Evolutionary conservation across 371 early-diverging fungal genomes (phyloP).

Genomic region (Globomyces sp.): DNA sequence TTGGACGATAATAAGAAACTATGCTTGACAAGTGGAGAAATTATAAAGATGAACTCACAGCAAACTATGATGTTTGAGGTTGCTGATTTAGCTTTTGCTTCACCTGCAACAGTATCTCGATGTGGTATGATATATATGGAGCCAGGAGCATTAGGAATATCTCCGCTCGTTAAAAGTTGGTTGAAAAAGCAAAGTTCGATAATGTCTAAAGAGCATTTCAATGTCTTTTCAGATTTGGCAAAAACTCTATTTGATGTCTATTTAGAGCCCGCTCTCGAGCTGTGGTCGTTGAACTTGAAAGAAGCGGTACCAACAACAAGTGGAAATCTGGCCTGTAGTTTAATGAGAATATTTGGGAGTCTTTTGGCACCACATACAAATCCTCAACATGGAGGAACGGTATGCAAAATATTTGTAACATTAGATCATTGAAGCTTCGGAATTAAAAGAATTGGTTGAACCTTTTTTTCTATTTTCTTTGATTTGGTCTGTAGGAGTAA

Average conservation of each 20-base stretch:
- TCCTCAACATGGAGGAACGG: neutral
- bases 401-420: neutral
- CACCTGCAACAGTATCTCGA: constrained; percentile 61
- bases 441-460: constrained; percentile 44
- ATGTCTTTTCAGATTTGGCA: constrained; percentile 26
- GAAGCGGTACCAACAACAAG: constrained; percentile 52
- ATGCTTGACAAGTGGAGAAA: constrained; percentile 63
- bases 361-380: constrained; percentile 32
- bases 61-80: constrained; percentile 65
- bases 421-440: constrained; percentile 12
- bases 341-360: constrained; percentile 46
- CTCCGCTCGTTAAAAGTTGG: constrained; percentile 53
- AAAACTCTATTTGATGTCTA: constrained; percentile 43
- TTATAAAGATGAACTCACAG: constrained; percentile 56
- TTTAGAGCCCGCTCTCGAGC: constrained; percentile 40
- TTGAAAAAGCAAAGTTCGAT: constrained; percentile 28
- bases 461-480: constrained; percentile 53
- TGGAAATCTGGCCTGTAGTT: constrained; percentile 45
- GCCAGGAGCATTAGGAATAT: constrained; percentile 55
- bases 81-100: constrained; percentile 57
- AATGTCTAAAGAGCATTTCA: constrained; percentile 24
- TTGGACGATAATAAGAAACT: constrained; percentile 68
- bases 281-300: constrained; percentile 42
- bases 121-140: constrained; percentile 69
- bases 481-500: constrained; percentile 57